Conservation (phyloP, 2,329 filamentous ascomycete species). For the Verticillium tricorpus region DNA sequence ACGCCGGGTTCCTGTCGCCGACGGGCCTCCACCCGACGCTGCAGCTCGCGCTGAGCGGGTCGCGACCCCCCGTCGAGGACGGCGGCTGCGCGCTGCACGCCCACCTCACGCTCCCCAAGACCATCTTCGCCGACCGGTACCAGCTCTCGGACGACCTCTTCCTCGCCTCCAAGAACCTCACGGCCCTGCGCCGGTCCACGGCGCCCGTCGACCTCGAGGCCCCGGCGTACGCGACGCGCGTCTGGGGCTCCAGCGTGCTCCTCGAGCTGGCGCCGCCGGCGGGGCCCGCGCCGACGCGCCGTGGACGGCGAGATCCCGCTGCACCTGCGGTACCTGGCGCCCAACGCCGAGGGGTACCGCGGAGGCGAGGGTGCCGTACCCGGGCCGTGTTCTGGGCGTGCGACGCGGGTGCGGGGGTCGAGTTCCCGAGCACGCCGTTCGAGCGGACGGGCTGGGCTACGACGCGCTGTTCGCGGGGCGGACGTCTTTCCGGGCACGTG, state of each 20-base stretch:
- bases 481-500: conserved; percentile 84
- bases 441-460: conserved; percentile 79
- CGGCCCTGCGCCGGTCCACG: conserved; percentile 61
- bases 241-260: conserved; percentile 77
- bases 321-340: conserved; percentile 77
- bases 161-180: conserved; percentile 74
- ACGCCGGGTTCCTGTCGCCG: conserved; percentile 60
- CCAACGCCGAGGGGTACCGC: conserved; percentile 49
- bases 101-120: conserved; percentile 76
- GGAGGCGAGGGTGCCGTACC: conserved; percentile 65
- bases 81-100: conserved; percentile 69
- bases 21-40: conserved; percentile 82
- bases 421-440: conserved; percentile 77
- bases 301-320: conserved; percentile 72
- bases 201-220: conserved; percentile 86
- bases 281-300: conserved; percentile 7
- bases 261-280: conserved; percentile 63
- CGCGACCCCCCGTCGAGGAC: conserved; percentile 41
- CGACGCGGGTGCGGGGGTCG: conserved; percentile 56
- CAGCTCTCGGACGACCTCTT: conserved; percentile 75
- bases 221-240: conserved; percentile 69
- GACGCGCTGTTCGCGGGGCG: conserved; percentile 71
- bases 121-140: conserved; percentile 83
- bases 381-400: conserved; percentile 88
- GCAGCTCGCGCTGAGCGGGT: conserved; percentile 57